phyloP scores from a whole-genome alignment of 352 stramenopile species.

The Pythium rishiriense region DNA sequence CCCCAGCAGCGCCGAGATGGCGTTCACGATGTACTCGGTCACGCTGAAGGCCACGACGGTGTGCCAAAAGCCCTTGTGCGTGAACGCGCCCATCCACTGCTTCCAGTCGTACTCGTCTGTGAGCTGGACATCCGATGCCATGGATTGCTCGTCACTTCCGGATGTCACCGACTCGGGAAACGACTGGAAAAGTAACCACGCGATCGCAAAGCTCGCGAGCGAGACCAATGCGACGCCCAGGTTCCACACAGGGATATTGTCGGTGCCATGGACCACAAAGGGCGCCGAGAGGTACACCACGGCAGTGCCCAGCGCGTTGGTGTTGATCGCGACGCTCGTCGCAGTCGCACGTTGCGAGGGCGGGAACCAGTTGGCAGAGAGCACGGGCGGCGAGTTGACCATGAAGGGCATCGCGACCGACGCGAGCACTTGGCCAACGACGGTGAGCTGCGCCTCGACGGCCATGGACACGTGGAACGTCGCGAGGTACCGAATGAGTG shows the following conservation, averaged over 20 bases:
- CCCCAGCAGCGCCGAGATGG: conserved; percentile 66
- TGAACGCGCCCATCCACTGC: conserved; percentile 67
- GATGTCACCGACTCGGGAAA: conserved; percentile 34
- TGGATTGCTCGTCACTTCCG: conserved; percentile 36
- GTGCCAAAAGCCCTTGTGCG: conserved; percentile 60
- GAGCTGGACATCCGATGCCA: conserved; percentile 57
- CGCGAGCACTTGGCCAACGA: conserved; percentile 63
- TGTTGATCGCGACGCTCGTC: conserved; percentile 74
- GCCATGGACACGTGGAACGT: conserved; percentile 26
- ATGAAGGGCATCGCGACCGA: conserved; percentile 83
- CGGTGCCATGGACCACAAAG: conserved; percentile 43
- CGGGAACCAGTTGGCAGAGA: conserved; percentile 78
- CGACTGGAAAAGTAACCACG: conserved; percentile 40
- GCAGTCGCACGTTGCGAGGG: conserved; percentile 60
- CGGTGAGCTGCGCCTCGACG: conserved; percentile 41
- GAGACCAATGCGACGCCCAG: conserved; percentile 40
- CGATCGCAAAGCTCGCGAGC: conserved; percentile 21
- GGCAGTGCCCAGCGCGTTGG: conserved; percentile 69
- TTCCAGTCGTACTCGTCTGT: conserved; percentile 72
- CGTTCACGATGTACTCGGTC: conserved; percentile 68
- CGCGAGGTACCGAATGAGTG: conserved; percentile 47
- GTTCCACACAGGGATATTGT: conserved; percentile 47
- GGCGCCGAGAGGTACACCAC: conserved; percentile 56
- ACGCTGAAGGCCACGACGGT: conserved; percentile 66
- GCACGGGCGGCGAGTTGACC: conserved; percentile 77